Evolutionary conservation across 1,284 basidiomycete species (phyloP).

Genomic region (Boletellus sp.): DNA sequence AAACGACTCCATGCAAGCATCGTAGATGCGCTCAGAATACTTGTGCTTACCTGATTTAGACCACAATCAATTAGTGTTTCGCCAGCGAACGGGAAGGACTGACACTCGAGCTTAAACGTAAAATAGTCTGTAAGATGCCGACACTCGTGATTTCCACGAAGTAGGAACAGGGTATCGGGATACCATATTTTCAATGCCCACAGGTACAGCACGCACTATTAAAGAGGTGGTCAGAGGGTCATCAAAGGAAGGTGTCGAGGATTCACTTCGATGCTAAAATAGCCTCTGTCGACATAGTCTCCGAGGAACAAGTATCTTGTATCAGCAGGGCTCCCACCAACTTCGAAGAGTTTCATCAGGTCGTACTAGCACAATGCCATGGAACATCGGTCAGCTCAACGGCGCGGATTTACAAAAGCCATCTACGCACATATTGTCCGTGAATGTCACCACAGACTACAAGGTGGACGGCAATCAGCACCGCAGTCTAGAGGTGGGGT

Average conservation of each 20-base stretch:
- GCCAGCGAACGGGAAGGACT: slow-evolving; percentile 29
- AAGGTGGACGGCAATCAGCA: slow-evolving; percentile 8
- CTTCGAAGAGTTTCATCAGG: slow-evolving; percentile 93
- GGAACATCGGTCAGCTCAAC: slow-evolving; percentile 19
- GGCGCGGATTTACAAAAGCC: not conserved
- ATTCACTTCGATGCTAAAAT: slow-evolving; percentile 85
- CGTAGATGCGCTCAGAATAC: slow-evolving; percentile 87
- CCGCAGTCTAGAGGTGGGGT: no score
- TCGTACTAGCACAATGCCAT: slow-evolving; percentile 59
- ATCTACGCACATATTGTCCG: slow-evolving; percentile 74
- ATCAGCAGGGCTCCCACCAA: slow-evolving; percentile 89
- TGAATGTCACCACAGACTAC: slow-evolving; percentile 83
- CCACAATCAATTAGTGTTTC: slow-evolving; percentile 5
- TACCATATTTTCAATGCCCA: slow-evolving; percentile 93
- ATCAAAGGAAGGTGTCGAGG: not conserved
- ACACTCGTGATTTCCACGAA: slow-evolving; percentile 92
- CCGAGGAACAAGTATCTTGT: slow-evolving; percentile 92
- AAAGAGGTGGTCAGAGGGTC: slow-evolving; percentile 2
- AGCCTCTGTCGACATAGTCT: slow-evolving; percentile 93
- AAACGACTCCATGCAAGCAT: slow-evolving; percentile 92
- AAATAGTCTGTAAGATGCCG: slow-evolving; percentile 86
- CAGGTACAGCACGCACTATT: slow-evolving; percentile 83
- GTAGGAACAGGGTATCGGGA: slow-evolving; percentile 83
- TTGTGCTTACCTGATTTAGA: slow-evolving; percentile 79
- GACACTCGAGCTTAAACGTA: slow-evolving; percentile 88